These are phyloP conservation scores for Fragaria iinumae DNA, from an alignment of 306 rosid species.

Conservation along the genomic window DNA sequence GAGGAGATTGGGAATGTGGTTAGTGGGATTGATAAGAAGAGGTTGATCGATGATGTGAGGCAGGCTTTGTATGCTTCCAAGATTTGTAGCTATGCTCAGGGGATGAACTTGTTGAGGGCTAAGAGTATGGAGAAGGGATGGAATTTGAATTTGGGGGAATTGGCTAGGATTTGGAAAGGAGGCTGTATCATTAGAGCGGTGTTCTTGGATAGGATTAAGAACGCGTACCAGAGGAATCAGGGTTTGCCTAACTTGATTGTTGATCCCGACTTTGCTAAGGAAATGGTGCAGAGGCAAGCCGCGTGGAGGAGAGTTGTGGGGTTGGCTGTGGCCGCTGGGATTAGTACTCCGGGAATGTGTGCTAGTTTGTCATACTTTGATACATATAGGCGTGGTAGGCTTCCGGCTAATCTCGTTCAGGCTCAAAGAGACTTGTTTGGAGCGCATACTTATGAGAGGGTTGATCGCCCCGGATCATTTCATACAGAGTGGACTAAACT, in stretches of 20 bases:
- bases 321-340: constrained; percentile 75
- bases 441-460: constrained; percentile 87
- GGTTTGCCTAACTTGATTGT: constrained; percentile 76
- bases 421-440: constrained; percentile 96
- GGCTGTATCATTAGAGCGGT: constrained; percentile 93
- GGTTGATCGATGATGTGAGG: constrained; percentile 86
- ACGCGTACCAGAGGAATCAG: constrained; percentile 84
- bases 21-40: constrained; percentile 67
- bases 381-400: constrained; percentile 77
- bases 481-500: constrained; percentile 94
- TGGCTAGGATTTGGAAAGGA: constrained; percentile 98
- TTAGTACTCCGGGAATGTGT: constrained; percentile 96
- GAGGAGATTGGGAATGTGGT: constrained; percentile 45
- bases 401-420: constrained; percentile 95
- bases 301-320: constrained; percentile 96
- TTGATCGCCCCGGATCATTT: constrained; percentile 77
- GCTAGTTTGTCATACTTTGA: constrained; percentile 93
- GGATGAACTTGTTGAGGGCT: constrained; percentile 90
- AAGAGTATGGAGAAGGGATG: constrained; percentile 85
- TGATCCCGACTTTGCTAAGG: constrained; percentile 85
- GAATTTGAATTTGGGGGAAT: constrained; percentile 82
- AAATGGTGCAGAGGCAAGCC: constrained; percentile 95
- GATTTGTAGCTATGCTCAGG: constrained; percentile 95
- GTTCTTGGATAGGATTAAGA: constrained; percentile 90
- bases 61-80: constrained; percentile 93